Percentiles rank a stretch among this genome's conserved stretches.
These are phyloP conservation scores for Xylaria hypoxylon DNA, from an alignment of 2,329 filamentous ascomycete species.

Conservation along the genomic window DNA sequence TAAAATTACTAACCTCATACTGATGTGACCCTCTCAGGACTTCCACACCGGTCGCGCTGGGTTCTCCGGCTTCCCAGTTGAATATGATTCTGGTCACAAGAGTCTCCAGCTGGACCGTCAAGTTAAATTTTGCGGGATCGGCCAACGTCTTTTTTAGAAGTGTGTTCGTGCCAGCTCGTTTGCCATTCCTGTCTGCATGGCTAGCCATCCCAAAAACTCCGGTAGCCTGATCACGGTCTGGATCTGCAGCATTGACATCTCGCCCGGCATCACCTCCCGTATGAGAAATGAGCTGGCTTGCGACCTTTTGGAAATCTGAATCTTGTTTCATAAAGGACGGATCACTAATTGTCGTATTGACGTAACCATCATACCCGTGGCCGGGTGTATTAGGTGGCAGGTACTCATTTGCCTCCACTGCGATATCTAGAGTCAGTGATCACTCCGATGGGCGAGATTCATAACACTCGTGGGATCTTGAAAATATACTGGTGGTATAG, in stretches of 20 bases:
- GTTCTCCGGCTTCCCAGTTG: conserved; percentile 40
- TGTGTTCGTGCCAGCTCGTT: conserved; percentile 59
- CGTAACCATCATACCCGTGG: conserved; percentile 48
- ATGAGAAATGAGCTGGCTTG: conserved; percentile 40
- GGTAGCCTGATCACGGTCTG: conserved; percentile 45
- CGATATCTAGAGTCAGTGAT: conserved; percentile 35
- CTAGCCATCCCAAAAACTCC: conserved; percentile 47
- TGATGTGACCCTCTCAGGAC: conserved; percentile 49
- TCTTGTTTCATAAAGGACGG: conserved; percentile 43
- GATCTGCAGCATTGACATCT: conserved; percentile 46
- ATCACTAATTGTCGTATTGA: conserved; percentile 48
- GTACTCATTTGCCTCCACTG: conserved; percentile 48
- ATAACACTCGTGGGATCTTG: background rate
- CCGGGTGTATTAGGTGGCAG: conserved; percentile 44
- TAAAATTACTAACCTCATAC: conserved; percentile 44
- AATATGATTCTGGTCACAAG: conserved; percentile 48
- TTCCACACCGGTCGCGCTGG: conserved; percentile 48
- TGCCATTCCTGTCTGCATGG: conserved; percentile 46
- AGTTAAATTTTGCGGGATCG: conserved; percentile 57
- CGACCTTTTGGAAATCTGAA: conserved; percentile 44
- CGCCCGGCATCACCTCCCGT: conserved; percentile 45
- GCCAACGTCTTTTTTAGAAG: conserved; percentile 61
- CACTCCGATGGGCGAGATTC: conserved; percentile 15
- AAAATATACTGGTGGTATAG: background rate
- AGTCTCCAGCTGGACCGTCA: conserved; percentile 52